Conservation (phyloP, 495 filamentous ascomycete genomes). For the Neurospora hispaniola region DNA sequence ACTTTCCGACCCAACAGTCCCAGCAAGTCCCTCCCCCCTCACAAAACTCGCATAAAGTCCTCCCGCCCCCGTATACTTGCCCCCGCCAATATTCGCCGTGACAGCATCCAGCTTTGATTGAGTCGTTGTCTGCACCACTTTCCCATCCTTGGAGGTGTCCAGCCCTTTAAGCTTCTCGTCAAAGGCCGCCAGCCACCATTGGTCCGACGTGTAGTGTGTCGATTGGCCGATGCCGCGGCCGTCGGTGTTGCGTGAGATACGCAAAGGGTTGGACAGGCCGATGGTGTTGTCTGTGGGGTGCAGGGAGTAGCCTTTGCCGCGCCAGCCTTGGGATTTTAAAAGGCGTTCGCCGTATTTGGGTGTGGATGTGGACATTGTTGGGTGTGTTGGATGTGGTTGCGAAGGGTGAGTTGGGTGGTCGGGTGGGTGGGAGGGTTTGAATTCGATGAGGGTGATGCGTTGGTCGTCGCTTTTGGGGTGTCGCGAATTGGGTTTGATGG, state of each 20-base stretch:
- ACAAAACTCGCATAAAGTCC: constrained; percentile 80
- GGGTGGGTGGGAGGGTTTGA: too few relatives aligned
- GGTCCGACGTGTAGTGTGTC: constrained; percentile 51
- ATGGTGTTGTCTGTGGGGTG: constrained; percentile 53
- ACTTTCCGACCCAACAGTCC: constrained; percentile 35
- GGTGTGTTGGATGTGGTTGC: background rate
- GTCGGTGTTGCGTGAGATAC: constrained; percentile 57
- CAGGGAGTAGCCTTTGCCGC: constrained; percentile 62
- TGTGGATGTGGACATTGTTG: background rate
- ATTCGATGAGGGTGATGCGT: too few relatives aligned
- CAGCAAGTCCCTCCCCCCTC: constrained; percentile 57
- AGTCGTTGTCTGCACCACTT: constrained; percentile 38
- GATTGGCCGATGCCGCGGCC: constrained; percentile 59
- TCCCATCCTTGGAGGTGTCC: constrained; percentile 41
- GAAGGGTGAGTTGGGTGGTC: too few relatives aligned
- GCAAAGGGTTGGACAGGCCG: constrained; percentile 57
- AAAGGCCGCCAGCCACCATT: constrained; percentile 77
- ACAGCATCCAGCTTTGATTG: constrained; percentile 43
- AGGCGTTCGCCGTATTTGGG: constrained; percentile 4
- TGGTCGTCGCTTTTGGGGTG: too few relatives aligned
- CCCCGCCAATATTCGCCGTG: constrained; percentile 23
- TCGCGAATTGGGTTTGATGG: too few relatives aligned
- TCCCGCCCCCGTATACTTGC: constrained; percentile 35
- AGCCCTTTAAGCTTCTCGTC: constrained; percentile 66
- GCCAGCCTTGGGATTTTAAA: constrained; percentile 69